A percentile compares a stretch with the other conserved stretches of the same genome.
Evolutionary conservation across 805 yeast genomes (phyloP).

Genomic region (Saccharomycopsis malanga): DNA sequence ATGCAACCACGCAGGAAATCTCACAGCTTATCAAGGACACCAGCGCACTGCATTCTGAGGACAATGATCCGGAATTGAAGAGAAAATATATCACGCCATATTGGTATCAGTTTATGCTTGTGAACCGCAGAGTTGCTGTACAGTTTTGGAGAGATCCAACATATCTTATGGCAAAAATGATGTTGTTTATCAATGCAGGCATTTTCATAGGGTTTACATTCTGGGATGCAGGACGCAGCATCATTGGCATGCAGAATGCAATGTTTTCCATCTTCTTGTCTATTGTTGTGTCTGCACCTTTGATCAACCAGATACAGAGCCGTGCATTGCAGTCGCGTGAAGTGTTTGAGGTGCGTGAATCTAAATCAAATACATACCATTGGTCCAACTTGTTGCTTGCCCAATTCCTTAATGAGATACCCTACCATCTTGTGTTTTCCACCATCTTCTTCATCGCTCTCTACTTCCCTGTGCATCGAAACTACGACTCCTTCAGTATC

Average conservation of each 20-base stretch:
- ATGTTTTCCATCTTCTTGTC: slow-evolving; percentile 56
- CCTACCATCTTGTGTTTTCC: slow-evolving; percentile 44
- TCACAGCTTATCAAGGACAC: slow-evolving; percentile 23
- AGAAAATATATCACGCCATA: slow-evolving; percentile 42
- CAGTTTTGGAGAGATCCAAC: slow-evolving; percentile 55
- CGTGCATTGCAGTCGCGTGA: slow-evolving; percentile 52
- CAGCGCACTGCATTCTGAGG: slow-evolving; percentile 2
- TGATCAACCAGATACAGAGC: slow-evolving; percentile 56
- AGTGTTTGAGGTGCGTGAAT: slow-evolving; percentile 63
- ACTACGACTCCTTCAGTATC: slow-evolving; percentile 39
- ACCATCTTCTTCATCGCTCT: slow-evolving; percentile 48
- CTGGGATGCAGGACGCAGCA: slow-evolving; percentile 45
- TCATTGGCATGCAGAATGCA: slow-evolving; percentile 51
- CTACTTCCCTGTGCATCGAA: slow-evolving; percentile 43
- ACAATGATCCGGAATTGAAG: slow-evolving; percentile 23
- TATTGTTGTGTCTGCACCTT: slow-evolving; percentile 49
- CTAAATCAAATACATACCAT: slow-evolving; percentile 64
- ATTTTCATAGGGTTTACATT: slow-evolving; percentile 68
- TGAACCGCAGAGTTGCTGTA: slow-evolving; percentile 35
- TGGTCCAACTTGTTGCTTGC: slow-evolving; percentile 56
- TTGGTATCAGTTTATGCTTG: slow-evolving; percentile 36
- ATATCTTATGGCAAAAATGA: slow-evolving; percentile 56
- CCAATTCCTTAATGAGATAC: slow-evolving; percentile 51
- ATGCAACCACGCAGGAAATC: slow-evolving; percentile 27
- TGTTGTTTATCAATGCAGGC: slow-evolving; percentile 43